Base-by-base conservation (phyloP, 768 basidiomycete species). In the Astraeus odoratus region DNA sequence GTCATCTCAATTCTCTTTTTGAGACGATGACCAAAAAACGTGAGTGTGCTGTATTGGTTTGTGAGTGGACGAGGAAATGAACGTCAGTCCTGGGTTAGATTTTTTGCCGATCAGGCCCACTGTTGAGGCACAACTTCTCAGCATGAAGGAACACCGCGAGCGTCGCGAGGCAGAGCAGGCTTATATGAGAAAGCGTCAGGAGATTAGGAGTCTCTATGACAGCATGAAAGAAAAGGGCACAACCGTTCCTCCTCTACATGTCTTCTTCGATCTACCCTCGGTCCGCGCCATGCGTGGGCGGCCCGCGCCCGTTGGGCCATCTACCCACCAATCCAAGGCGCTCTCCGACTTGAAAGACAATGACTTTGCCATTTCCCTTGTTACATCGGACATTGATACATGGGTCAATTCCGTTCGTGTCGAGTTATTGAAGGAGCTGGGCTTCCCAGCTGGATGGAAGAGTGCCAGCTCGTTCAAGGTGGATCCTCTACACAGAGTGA, bases 401-500 rank as follows among this genome's bases (percentile, higher is more conserved):
- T 86, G 84, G 84, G 56, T 60, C 15, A 58, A 64, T 6, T 56
- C 61, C 0, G 76, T 77, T 3, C 72, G 67, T 51, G 62, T 54
- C 1, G 65, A 62, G 5, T 58, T 87, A 15, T 70, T 71, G 9
- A 58, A 51, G 4, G 52, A 69, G 8, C 56, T 86, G 7, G 84
- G 81, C 0, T 68, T 68, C 42, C 59, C 70, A 0, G 58, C 70
- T 3, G 52, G 47, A 45, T 84, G 80, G 80, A 74, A 67, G 51
- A 65, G 62, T 22, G 66, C 76, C 16, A 75, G 70, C 53, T 67
- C 57, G 42, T 69, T 59, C 13, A 56, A 61, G 30, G 43, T 83
- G 8, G 77, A 78, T 55, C 81, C 82, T 0, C 72, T 74, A 15
- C 72, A 81, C 39, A 68, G 82, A 34, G 46, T 80, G 12, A 77